Conservation (phyloP, 305 asterid genomes). For the Fraxinus xanthoxyloides region DNA sequence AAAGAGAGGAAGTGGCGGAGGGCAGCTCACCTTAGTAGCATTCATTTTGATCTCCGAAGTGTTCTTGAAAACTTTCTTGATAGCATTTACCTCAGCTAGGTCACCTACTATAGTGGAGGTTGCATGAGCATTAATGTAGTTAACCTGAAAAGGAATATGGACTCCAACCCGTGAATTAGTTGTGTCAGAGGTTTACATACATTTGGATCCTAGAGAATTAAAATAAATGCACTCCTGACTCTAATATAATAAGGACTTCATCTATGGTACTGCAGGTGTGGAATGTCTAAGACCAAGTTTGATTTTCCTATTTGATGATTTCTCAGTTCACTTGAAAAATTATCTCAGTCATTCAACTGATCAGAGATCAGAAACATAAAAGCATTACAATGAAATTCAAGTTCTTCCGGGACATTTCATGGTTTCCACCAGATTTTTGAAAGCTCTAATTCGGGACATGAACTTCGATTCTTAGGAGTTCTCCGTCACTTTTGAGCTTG, state of each 20-base stretch:
- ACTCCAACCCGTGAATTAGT: neutral
- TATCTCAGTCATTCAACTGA: neutral
- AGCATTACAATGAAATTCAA: neutral
- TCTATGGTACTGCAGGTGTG: neutral
- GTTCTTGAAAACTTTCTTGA: slow-evolving; percentile 78
- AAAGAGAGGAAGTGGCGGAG: neutral
- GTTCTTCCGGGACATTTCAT: neutral
- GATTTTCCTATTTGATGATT: neutral
- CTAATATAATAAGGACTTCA: neutral
- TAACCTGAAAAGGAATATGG: slow-evolving; percentile 50
- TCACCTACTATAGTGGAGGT: slow-evolving; percentile 86
- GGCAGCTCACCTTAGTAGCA: slow-evolving; percentile 60
- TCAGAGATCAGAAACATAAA: neutral
- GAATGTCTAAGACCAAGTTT: neutral
- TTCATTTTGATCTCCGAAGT: slow-evolving; percentile 72
- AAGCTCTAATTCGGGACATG: neutral
- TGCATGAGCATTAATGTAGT: slow-evolving; percentile 88
- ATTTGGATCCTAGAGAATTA: neutral
- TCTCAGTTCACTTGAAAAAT: neutral
- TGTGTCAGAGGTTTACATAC: neutral
- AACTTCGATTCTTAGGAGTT: neutral
- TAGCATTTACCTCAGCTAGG: slow-evolving; percentile 80
- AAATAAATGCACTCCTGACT: neutral
- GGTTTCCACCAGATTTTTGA: neutral
- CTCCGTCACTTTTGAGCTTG: neutral